Evolutionary conservation across 164 flowering plant species (phyloP), one percentile per base, ranked within the genome.

Genomic region (Tetracentron sinense): DNA sequence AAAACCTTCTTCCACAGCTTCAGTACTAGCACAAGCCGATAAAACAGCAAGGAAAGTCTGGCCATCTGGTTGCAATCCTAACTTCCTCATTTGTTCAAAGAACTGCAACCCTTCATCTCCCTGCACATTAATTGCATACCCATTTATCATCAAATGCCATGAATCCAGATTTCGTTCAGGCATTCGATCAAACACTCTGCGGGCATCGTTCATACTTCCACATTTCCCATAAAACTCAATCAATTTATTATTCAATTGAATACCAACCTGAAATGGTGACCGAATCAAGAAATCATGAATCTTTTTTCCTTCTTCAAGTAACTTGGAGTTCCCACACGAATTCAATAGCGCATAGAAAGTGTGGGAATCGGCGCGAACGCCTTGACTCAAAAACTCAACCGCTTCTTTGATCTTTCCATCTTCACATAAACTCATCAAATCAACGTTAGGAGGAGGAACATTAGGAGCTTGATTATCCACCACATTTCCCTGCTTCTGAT

Each of bases 101-200:
- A 89, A 31, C 63, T 82, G 82, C 74, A 87, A 69, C 10, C 88
- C 96, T 31, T 89, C 93, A 74, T 89, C 96, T 29, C 91, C 96
- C 66, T 80, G 55, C 10, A 76, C 82, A 67, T 84, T 89, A 12
- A 60, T 55, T 0, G 87, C 91, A 76, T 76, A 85, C 55, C 81
- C 88, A 61, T 71, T 60, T 14, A 89, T 81, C 91, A 84, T 80
- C 74, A 81, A 64, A 73, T 87, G 81, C 93, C 96, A 89, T 1
- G 96, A 72, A 47, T 88, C 83, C 69, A 87, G 62, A 64, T 75
- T 74, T 71, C 79, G 78, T 26, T 81, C 86, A 11, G 80, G 77
- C 84, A 87, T 82, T 55, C 83, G 79, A 73, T 87, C 93, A 64
- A 87, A 89, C 54, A 87, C 89, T 33, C 82, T 75, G 29, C 85